These are phyloP conservation scores for Lactarius sanguifluus DNA, from an alignment of 768 basidiomycete species.

Conservation along the genomic window DNA sequence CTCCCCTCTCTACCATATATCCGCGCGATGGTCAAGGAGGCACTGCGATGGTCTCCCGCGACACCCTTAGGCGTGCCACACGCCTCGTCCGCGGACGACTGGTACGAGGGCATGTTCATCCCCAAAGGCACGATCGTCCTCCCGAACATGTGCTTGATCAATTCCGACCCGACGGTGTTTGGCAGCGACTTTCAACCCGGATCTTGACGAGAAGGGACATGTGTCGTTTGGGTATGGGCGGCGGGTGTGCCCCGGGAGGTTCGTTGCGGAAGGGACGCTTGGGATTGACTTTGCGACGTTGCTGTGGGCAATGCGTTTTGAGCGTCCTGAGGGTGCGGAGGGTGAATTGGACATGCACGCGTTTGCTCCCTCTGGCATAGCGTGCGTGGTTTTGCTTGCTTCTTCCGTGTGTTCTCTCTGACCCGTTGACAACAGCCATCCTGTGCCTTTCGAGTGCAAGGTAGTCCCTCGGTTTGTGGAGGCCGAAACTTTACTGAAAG, in stretches of 20 bases:
- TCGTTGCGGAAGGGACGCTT: not conserved
- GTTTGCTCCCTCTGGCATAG: not conserved
- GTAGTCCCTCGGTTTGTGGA: slow-evolving; percentile 9
- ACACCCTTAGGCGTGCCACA: not conserved
- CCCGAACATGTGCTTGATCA: not conserved
- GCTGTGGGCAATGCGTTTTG: slow-evolving; percentile 1
- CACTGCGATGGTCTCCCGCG: not conserved
- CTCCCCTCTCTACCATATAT: not conserved
- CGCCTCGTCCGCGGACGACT: not conserved
- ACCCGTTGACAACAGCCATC: not conserved
- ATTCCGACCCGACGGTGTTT: not conserved
- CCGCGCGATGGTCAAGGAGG: slow-evolving; percentile 1
- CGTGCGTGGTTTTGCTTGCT: not conserved
- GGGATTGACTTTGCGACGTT: slow-evolving; percentile 1
- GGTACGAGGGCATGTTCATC: slow-evolving; percentile 1
- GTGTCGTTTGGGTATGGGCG: slow-evolving; percentile 1
- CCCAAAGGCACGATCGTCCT: not conserved
- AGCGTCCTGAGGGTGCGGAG: not conserved
- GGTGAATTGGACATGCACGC: not conserved
- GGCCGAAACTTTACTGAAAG: not conserved
- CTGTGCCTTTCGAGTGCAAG: slow-evolving; percentile 3
- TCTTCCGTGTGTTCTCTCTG: not conserved
- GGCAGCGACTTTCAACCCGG: no score
- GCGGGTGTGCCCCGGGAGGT: not conserved
- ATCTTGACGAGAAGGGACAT: not conserved